Percentiles rank a stretch among this genome's conserved stretches.
These are phyloP conservation scores for Penicillium sp. DNA, from an alignment of 2,329 filamentous ascomycete species.

Conservation along the genomic window DNA sequence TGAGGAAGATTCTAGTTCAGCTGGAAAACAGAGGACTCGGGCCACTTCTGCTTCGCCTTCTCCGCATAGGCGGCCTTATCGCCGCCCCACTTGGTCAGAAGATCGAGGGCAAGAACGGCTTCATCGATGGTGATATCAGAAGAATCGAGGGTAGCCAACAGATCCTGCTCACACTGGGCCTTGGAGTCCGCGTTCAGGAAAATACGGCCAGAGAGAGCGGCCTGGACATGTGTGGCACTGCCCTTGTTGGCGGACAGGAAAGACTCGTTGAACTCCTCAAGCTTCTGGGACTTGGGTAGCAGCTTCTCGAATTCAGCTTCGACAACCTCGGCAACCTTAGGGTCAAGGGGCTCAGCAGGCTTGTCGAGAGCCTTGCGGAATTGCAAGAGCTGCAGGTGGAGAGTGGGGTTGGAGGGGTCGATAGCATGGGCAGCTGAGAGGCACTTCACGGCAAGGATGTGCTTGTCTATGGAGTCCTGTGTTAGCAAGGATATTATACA, in stretches of 20 bases:
- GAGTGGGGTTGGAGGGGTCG: slow-evolving; percentile 66
- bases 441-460: slow-evolving; percentile 81
- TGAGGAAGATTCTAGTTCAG: slow-evolving; percentile 15
- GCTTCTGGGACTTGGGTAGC: slow-evolving; percentile 56
- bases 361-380: slow-evolving; percentile 65
- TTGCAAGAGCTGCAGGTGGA: slow-evolving; percentile 72
- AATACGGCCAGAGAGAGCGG: slow-evolving; percentile 61
- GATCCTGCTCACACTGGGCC: slow-evolving; percentile 59
- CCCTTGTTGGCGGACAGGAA: slow-evolving; percentile 64
- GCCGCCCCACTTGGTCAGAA: slow-evolving; percentile 55
- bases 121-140: slow-evolving; percentile 56
- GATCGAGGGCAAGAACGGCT: slow-evolving; percentile 55
- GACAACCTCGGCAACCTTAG: slow-evolving; percentile 68
- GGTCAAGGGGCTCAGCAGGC: slow-evolving; percentile 60
- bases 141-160: slow-evolving; percentile 60
- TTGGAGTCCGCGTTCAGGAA: slow-evolving; percentile 60
- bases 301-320: slow-evolving; percentile 66
- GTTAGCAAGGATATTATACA: slow-evolving; percentile 11
- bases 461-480: slow-evolving; percentile 66
- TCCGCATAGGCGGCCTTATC: slow-evolving; percentile 52
- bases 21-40: slow-evolving; percentile 40
- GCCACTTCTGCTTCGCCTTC: slow-evolving; percentile 43
- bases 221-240: slow-evolving; percentile 63
- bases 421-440: slow-evolving; percentile 71
- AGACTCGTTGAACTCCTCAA: slow-evolving; percentile 65